Percentiles rank a stretch among this genome's conserved stretches.
phyloP scores from a whole-genome alignment of 2,329 filamentous ascomycete species.

The Fusarium continuum region DNA sequence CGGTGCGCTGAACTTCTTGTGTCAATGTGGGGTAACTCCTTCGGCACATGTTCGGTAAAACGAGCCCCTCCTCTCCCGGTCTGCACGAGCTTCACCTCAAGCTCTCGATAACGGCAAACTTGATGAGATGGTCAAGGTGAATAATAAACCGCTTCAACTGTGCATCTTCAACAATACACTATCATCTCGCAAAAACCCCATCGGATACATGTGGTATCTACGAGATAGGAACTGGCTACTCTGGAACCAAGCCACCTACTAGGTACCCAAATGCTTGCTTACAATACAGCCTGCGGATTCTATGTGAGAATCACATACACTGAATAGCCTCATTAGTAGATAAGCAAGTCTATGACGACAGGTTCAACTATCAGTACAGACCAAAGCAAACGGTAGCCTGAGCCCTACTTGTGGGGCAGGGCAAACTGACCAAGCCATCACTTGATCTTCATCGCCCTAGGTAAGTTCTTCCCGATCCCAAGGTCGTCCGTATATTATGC shows the following conservation, averaged over 20 bases:
- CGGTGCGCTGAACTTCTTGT: conserved; percentile 51
- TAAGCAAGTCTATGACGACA: neutral
- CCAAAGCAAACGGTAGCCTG: neutral
- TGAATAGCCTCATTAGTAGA: neutral
- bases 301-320: neutral
- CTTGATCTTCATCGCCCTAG: neutral
- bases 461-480: neutral
- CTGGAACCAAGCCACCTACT: neutral
- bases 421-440: neutral
- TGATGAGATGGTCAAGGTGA: neutral
- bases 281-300: neutral
- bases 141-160: too few relatives aligned
- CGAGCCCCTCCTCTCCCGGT: neutral
- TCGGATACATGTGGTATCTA: too few relatives aligned
- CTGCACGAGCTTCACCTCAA: neutral
- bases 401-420: conserved; percentile 12
- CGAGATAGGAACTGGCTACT: neutral
- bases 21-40: conserved; percentile 49
- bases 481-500: neutral
- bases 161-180: neutral
- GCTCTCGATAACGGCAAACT: neutral
- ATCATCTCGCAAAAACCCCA: too few relatives aligned
- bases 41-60: conserved; percentile 29
- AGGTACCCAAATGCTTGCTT: neutral
- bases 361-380: neutral